Percentiles rank a stretch among this genome's conserved stretches.
phyloP scores from a whole-genome alignment of 164 flowering plant genomes.

The Stephania cephalantha region DNA sequence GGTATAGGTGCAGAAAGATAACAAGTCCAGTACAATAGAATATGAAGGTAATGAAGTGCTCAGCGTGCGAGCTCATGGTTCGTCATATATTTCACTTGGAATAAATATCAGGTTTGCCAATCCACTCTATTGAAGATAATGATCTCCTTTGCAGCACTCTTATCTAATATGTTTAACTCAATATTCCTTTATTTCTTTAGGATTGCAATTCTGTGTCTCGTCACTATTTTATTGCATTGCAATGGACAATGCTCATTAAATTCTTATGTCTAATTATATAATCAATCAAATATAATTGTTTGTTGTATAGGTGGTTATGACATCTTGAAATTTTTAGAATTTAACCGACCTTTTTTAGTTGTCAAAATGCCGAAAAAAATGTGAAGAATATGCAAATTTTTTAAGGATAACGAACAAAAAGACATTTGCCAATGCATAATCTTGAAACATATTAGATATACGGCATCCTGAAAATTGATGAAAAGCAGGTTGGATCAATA shows the following conservation, averaged over 20 bases:
- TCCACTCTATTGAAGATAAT: neutral
- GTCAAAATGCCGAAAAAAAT: neutral
- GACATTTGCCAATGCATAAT: no score
- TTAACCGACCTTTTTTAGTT: neutral
- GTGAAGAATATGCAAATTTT: neutral
- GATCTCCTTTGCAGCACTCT: neutral
- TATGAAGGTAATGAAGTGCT: slow-evolving; percentile 56
- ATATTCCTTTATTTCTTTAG: neutral
- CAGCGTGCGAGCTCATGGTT: slow-evolving; percentile 83
- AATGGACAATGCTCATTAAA: neutral
- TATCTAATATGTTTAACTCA: neutral
- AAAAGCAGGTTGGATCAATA: slow-evolving; percentile 1
- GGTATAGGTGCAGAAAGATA: slow-evolving; percentile 42
- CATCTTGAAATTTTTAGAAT: neutral
- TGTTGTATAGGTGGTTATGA: neutral
- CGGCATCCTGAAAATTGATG: neutral
- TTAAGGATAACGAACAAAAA: no score
- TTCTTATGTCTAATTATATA: neutral
- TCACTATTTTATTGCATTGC: neutral
- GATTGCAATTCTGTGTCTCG: neutral
- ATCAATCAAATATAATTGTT: neutral
- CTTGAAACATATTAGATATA: neutral
- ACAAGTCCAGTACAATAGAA: slow-evolving; percentile 23
- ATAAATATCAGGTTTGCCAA: slow-evolving; percentile 71
- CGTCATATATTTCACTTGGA: slow-evolving; percentile 77